Evolutionary conservation across 129 eudicot genomes (phyloP).

Genomic region (Daucus carota): DH1_v3.0 NC_030388.2:20302501-20303000

Average conservation of each 20-base stretch:
- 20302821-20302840: background rate
- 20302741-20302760: background rate
- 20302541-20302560: background rate
- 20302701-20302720: background rate
- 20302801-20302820: no score
- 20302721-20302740: background rate
- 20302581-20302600: conserved; percentile 6
- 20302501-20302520: conserved; percentile 1
- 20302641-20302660: background rate
- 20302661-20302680: background rate
- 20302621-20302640: background rate
- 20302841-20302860: no score
- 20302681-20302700: background rate
- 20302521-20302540: conserved; percentile 1
- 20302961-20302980: no score
- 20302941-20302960: no score
- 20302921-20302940: no score
- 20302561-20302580: background rate
- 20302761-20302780: background rate
- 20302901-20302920: background rate
- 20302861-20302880: background rate
- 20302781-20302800: background rate
- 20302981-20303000: no score
- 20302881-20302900: background rate
- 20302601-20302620: background rate